Conservation (phyloP, 2,329 filamentous ascomycete species). For the Colletotrichum caudatum region DNA sequence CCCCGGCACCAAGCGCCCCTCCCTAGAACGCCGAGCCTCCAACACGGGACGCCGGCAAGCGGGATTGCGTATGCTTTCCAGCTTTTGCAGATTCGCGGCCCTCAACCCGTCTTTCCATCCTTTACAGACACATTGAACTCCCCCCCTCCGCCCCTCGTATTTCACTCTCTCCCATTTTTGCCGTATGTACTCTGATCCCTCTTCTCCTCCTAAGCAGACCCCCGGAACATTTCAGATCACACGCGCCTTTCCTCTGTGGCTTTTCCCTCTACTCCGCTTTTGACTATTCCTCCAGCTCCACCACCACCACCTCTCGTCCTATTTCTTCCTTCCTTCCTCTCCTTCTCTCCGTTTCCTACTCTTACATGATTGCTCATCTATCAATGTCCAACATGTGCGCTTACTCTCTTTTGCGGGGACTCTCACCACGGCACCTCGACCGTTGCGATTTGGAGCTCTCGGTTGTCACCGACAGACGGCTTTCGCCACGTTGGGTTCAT, state of each 20-base stretch:
- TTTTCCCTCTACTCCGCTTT: conserved; percentile 15
- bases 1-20: conserved; percentile 37
- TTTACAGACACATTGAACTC: conserved; percentile 27
- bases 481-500: neutral
- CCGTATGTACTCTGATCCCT: conserved; percentile 14
- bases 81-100: conserved; percentile 39
- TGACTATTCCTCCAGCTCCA: conserved; percentile 8
- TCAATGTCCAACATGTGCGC: conserved; percentile 9
- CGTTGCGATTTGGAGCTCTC: conserved; percentile 30
- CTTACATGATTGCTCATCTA: neutral
- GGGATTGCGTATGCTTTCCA: conserved; percentile 42
- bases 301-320: neutral
- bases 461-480: conserved; percentile 17
- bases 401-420: conserved; percentile 10
- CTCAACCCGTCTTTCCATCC: conserved; percentile 35
- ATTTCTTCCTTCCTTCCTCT: neutral
- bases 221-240: neutral
- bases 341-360: neutral
- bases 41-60: conserved; percentile 41
- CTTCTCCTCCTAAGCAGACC: neutral
- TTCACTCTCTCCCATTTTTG: neutral
- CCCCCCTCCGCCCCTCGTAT: neutral
- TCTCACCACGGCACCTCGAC: conserved; percentile 16
- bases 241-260: neutral
- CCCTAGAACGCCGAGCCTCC: conserved; percentile 41